phyloP scores from a whole-genome alignment of 2,329 filamentous ascomycete genomes.

The Acephala macrosclerotiorum region DNA sequence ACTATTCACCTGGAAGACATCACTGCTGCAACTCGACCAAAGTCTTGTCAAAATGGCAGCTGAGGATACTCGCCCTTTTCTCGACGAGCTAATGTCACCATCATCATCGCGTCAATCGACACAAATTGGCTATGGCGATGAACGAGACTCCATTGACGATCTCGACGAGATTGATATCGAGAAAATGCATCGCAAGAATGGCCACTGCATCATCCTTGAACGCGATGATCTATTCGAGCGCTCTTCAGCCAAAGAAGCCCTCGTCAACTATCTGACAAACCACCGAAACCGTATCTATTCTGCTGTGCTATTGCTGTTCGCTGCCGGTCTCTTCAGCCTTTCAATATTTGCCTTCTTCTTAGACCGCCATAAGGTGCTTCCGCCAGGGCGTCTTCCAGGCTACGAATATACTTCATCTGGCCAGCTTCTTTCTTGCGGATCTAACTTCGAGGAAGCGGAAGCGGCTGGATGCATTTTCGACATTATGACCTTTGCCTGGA shows the following conservation, averaged over 20 bases:
- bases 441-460: slow-evolving; percentile 14
- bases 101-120: slow-evolving; percentile 10
- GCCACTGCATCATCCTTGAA: slow-evolving; percentile 2
- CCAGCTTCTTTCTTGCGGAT: slow-evolving; percentile 8
- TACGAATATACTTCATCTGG: slow-evolving; percentile 11
- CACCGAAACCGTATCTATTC: background rate
- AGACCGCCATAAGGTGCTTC: background rate
- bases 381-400: slow-evolving; percentile 12
- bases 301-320: background rate
- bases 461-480: slow-evolving; percentile 15
- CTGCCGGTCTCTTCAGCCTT: background rate
- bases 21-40: background rate
- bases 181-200: slow-evolving; percentile 10
- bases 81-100: background rate
- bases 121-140: slow-evolving; percentile 4
- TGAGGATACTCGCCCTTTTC: slow-evolving; percentile 7
- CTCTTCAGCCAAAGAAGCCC: slow-evolving; percentile 6
- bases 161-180: slow-evolving; percentile 7
- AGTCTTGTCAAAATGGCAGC: background rate
- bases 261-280: slow-evolving; percentile 4
- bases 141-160: slow-evolving; percentile 9
- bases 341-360: background rate
- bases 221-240: slow-evolving; percentile 7
- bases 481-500: slow-evolving; percentile 16
- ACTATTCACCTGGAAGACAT: background rate